A percentile compares a stretch with the other conserved stretches of the same genome.
These are phyloP conservation scores for Calonectria crousiana DNA, from an alignment of 2,329 filamentous ascomycete genomes.

Conservation along the genomic window DNA sequence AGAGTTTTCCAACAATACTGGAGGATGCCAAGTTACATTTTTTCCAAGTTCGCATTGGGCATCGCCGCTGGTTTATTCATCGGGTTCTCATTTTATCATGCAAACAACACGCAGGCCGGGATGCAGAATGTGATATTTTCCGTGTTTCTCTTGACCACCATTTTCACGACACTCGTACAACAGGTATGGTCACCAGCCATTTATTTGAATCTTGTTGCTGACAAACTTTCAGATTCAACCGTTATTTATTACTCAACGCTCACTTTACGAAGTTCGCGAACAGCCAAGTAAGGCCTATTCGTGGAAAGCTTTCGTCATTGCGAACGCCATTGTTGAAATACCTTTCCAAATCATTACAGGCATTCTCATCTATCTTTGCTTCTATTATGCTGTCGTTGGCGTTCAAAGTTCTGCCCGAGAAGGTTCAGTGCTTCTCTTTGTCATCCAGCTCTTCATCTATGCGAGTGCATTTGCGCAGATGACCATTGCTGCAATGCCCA, in stretches of 20 bases:
- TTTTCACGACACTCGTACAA: conserved; percentile 78
- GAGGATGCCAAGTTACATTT: conserved; percentile 83
- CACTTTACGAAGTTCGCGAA: conserved; percentile 83
- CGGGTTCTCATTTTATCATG: conserved; percentile 77
- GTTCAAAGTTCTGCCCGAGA: conserved; percentile 66
- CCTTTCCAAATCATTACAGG: conserved; percentile 77
- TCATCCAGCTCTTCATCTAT: conserved; percentile 77
- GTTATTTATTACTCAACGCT: conserved; percentile 79
- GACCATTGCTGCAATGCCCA: conserved; percentile 77
- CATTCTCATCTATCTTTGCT: conserved; percentile 72
- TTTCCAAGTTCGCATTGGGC: conserved; percentile 75
- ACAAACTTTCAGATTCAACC: conserved; percentile 71
- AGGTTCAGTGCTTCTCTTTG: conserved; percentile 74
- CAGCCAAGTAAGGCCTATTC: conserved; percentile 80
- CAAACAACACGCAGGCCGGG: conserved; percentile 70
- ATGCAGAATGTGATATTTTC: conserved; percentile 81
- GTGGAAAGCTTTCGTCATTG: conserved; percentile 79
- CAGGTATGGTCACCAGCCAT: conserved; percentile 53
- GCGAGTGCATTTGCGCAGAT: conserved; percentile 80
- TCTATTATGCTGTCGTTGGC: conserved; percentile 75
- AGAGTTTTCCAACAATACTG: conserved; percentile 88
- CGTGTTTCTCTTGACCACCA: conserved; percentile 81
- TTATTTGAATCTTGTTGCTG: conserved; percentile 47
- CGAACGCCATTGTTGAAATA: conserved; percentile 79
- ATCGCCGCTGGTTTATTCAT: conserved; percentile 76